These are phyloP conservation scores for Apiotrichum montevideense DNA, from an alignment of 1,284 basidiomycete genomes.

Conservation along the genomic window DNA sequence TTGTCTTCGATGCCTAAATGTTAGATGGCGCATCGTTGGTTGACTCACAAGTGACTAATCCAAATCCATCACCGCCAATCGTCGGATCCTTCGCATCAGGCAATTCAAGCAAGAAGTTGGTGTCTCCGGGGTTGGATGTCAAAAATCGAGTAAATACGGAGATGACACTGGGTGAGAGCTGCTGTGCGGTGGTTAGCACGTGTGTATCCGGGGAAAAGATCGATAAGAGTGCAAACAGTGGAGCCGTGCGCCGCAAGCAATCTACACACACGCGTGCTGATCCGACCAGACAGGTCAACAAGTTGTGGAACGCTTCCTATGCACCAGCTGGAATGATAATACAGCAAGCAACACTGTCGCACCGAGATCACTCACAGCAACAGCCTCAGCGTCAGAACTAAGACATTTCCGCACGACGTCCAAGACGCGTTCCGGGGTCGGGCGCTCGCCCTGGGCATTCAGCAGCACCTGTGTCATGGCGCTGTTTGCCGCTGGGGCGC, in stretches of 20 bases:
- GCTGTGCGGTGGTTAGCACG: constrained; percentile 4
- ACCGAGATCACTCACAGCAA: constrained; percentile 3
- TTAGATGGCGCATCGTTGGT: constrained; percentile 12
- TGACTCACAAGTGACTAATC: constrained; percentile 34
- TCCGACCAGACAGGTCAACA: too few species aligned
- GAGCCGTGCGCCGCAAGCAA: too few species aligned
- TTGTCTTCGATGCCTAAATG: constrained; percentile 39
- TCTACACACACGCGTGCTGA: too few species aligned
- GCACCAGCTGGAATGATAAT: too few species aligned
- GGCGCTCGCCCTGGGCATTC: constrained; percentile 10
- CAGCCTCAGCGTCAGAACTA: constrained; percentile 2
- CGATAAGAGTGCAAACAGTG: too few species aligned
- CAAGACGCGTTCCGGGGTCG: constrained; percentile 2
- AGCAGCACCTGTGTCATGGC: background rate
- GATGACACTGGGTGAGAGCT: constrained; percentile 20
- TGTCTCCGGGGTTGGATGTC: constrained; percentile 24
- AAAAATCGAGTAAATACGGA: constrained; percentile 18
- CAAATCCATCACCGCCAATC: constrained; percentile 35
- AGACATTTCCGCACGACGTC: constrained; percentile 6
- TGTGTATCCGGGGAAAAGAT: background rate
- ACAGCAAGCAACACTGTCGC: too few species aligned
- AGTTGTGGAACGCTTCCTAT: too few species aligned
- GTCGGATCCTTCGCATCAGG: constrained; percentile 7
- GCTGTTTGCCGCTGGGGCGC: too few species aligned
- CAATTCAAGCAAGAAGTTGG: constrained; percentile 37